These are phyloP conservation scores for Ogataea henricii DNA, from an alignment of 805 yeast species.

Conservation along the genomic window DNA sequence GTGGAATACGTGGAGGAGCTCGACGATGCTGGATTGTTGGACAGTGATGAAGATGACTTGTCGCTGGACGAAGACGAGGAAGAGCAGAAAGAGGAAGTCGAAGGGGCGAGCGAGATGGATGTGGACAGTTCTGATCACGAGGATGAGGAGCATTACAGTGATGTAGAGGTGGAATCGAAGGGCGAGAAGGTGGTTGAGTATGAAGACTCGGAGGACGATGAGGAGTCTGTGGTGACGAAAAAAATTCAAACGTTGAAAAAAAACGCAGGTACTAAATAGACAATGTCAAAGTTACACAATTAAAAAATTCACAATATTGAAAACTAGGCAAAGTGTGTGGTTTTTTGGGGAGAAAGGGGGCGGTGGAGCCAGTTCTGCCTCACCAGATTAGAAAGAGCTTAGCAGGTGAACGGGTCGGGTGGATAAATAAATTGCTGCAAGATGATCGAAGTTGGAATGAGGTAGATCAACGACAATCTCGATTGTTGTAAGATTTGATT, in stretches of 20 bases:
- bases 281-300: not conserved
- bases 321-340: too few relatives aligned
- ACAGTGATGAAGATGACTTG: constrained; percentile 30
- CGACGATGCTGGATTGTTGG: constrained; percentile 46
- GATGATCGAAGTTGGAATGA: too few relatives aligned
- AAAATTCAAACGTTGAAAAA: not conserved
- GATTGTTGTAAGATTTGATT: too few relatives aligned
- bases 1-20: constrained; percentile 76
- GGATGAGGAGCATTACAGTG: constrained; percentile 43
- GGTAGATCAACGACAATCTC: too few relatives aligned
- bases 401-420: too few relatives aligned
- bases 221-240: not conserved
- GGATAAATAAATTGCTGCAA: too few relatives aligned
- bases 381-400: too few relatives aligned
- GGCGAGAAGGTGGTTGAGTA: constrained; percentile 18
- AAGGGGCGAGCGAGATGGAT: constrained; percentile 27
- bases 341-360: too few relatives aligned
- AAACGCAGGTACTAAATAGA: not conserved
- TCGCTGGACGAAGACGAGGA: constrained; percentile 19
- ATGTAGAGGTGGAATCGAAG: constrained; percentile 39
- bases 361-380: too few relatives aligned
- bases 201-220: constrained; percentile 23
- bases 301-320: not conserved
- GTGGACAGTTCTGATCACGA: constrained; percentile 29
- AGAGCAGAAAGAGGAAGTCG: constrained; percentile 22